phyloP scores from a whole-genome alignment of 306 rosid genomes.

The Inga leiocalycina region DNA sequence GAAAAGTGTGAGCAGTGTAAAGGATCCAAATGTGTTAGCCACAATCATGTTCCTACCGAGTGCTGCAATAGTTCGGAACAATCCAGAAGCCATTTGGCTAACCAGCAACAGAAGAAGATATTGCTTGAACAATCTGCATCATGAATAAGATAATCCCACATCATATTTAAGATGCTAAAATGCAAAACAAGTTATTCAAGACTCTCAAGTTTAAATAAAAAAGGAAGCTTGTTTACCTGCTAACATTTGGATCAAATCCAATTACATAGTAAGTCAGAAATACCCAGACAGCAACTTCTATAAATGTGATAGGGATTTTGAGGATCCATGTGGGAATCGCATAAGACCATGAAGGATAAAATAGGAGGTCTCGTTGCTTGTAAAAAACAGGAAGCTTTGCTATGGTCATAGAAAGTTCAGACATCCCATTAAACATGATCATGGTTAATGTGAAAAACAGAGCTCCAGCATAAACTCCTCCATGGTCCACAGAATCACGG shows the following conservation, averaged over 20 bases:
- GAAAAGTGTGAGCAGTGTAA: slow-evolving; percentile 35
- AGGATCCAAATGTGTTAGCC: slow-evolving; percentile 44
- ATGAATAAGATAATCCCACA: neutral
- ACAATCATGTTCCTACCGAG: slow-evolving; percentile 51
- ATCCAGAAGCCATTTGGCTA: slow-evolving; percentile 55
- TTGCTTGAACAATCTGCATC: slow-evolving; percentile 49
- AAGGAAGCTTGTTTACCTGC: slow-evolving; percentile 44
- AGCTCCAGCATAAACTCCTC: slow-evolving; percentile 53
- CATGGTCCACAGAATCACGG: slow-evolving; percentile 48
- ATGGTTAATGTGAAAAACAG: slow-evolving; percentile 44
- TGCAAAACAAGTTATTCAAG: slow-evolving; percentile 1
- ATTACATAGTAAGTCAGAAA: slow-evolving; percentile 54
- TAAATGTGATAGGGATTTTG: slow-evolving; percentile 42
- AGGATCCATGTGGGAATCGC: slow-evolving; percentile 64
- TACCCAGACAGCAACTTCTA: slow-evolving; percentile 61
- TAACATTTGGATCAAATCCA: slow-evolving; percentile 60
- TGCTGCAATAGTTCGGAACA: slow-evolving; percentile 55
- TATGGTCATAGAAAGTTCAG: slow-evolving; percentile 54
- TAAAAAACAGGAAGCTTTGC: slow-evolving; percentile 62
- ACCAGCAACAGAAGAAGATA: slow-evolving; percentile 40
- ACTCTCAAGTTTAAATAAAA: neutral
- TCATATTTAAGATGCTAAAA: slow-evolving; percentile 10
- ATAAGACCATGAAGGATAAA: slow-evolving; percentile 70
- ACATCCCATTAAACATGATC: slow-evolving; percentile 56
- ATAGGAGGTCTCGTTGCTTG: slow-evolving; percentile 64